A percentile compares a stretch with the other conserved stretches of the same genome.
phyloP scores from a whole-genome alignment of 306 rosid genomes.

The Vigna nakashimae region DNA sequence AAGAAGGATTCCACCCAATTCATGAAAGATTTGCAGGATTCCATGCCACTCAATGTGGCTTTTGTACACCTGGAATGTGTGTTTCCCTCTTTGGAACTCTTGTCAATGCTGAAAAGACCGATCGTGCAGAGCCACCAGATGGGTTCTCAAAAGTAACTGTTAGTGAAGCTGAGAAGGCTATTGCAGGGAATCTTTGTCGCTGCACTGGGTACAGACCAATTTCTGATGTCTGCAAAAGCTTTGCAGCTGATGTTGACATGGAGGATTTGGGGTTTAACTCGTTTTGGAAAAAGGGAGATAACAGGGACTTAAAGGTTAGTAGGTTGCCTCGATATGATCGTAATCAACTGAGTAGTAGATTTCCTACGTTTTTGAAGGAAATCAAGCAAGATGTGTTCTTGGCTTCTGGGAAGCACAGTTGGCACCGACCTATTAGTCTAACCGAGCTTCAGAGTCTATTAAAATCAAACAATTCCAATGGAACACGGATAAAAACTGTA shows the following conservation, averaged over 20 bases:
- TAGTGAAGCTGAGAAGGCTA: constrained; percentile 79
- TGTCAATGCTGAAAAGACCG: constrained; percentile 70
- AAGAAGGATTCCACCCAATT: constrained; percentile 79
- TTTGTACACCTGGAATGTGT: constrained; percentile 95
- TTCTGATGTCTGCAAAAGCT: constrained; percentile 95
- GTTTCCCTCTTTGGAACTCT: constrained; percentile 79
- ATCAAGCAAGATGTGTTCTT: constrained; percentile 45
- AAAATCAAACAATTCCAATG: constrained; percentile 22
- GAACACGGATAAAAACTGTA: constrained; percentile 52
- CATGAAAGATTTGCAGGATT: constrained; percentile 85
- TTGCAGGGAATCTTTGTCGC: constrained; percentile 91
- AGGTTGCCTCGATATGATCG: constrained; percentile 61
- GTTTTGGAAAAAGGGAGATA: constrained; percentile 75
- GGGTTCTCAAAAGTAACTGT: constrained; percentile 84
- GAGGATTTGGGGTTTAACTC: constrained; percentile 91
- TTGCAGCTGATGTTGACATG: constrained; percentile 80
- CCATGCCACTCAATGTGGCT: constrained; percentile 95
- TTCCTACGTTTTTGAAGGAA: constrained; percentile 77
- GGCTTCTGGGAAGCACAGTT: constrained; percentile 41
- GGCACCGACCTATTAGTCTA: constrained; percentile 45
- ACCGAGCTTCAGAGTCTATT: constrained; percentile 43
- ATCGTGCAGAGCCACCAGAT: constrained; percentile 59
- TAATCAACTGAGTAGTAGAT: constrained; percentile 44
- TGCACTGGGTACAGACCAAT: constrained; percentile 93
- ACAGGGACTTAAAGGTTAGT: constrained; percentile 51